phyloP scores from a whole-genome alignment of 2,329 filamentous ascomycete species.

The Dactylellina cionopaga region DNA sequence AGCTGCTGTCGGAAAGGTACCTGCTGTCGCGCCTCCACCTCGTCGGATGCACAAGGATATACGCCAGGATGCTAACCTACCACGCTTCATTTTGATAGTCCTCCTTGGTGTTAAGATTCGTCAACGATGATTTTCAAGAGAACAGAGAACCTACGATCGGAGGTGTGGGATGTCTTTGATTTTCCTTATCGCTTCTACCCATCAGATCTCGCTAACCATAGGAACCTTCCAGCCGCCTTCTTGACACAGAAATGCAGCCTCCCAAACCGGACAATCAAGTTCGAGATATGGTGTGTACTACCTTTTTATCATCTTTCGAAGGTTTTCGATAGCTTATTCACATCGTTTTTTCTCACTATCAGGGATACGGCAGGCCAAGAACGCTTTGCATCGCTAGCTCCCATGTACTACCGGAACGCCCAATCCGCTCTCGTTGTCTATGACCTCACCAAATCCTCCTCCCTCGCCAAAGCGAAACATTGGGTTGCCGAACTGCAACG shows the following conservation, averaged over 20 bases:
- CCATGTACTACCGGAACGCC: constrained; percentile 99
- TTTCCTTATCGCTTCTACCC: constrained; percentile 18
- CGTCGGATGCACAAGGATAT: constrained; percentile 53
- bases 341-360: background rate
- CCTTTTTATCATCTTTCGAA: background rate
- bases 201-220: constrained; percentile 48
- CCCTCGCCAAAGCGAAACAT: constrained; percentile 95
- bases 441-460: constrained; percentile 96
- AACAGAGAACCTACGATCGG: constrained; percentile 99
- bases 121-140: constrained; percentile 99
- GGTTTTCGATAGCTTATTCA: background rate
- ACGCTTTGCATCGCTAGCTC: constrained; percentile 92
- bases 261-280: constrained; percentile 88
- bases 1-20: constrained; percentile 97
- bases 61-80: constrained; percentile 42
- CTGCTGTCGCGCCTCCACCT: constrained; percentile 53
- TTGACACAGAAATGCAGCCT: constrained; percentile 98
- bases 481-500: constrained; percentile 98
- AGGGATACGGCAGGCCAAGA: constrained; percentile 96
- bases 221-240: constrained; percentile 77
- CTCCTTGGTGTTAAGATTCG: constrained; percentile 95
- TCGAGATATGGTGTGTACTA: constrained; percentile 77
- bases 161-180: constrained; percentile 68
- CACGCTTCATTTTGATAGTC: constrained; percentile 69
- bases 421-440: constrained; percentile 98